phyloP scores from a whole-genome alignment of 805 yeast genomes.

The Spathaspora sp. region DNA sequence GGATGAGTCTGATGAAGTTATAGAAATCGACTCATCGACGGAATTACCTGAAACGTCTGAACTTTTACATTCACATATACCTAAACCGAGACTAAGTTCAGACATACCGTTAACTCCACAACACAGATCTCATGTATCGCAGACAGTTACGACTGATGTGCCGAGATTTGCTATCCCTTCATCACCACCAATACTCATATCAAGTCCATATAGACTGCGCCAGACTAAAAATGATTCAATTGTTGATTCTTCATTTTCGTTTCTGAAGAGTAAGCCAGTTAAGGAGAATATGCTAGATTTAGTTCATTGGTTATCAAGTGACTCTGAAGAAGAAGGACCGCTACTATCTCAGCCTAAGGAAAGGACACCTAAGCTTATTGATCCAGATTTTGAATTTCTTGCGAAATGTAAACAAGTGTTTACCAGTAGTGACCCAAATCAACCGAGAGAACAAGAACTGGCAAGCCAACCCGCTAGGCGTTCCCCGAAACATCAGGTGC shows the following conservation, averaged over 20 bases:
- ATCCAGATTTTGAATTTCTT: neutral
- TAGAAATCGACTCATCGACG: neutral
- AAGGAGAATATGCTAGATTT: slow-evolving; percentile 1
- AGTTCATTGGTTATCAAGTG: slow-evolving; percentile 7
- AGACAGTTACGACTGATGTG: neutral
- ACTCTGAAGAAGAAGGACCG: neutral
- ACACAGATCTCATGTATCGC: neutral
- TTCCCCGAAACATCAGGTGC: no score
- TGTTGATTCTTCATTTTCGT: slow-evolving; percentile 17
- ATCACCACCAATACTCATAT: neutral
- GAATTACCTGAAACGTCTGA: neutral
- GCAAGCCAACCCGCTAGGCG: no score
- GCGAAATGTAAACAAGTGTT: neutral
- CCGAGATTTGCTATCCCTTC: neutral
- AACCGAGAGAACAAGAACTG: no score
- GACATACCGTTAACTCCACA: neutral
- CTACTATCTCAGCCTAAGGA: neutral
- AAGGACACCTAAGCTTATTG: neutral
- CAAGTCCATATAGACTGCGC: neutral
- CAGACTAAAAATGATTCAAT: slow-evolving; percentile 8
- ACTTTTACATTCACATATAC: neutral
- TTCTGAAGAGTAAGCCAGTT: slow-evolving; percentile 2
- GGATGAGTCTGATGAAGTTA: neutral
- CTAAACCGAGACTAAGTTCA: neutral
- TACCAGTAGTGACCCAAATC: neutral